Evolutionary conservation across 78 protist species (phyloP).

Genomic region (Dictyostelium capitatum): DNA sequence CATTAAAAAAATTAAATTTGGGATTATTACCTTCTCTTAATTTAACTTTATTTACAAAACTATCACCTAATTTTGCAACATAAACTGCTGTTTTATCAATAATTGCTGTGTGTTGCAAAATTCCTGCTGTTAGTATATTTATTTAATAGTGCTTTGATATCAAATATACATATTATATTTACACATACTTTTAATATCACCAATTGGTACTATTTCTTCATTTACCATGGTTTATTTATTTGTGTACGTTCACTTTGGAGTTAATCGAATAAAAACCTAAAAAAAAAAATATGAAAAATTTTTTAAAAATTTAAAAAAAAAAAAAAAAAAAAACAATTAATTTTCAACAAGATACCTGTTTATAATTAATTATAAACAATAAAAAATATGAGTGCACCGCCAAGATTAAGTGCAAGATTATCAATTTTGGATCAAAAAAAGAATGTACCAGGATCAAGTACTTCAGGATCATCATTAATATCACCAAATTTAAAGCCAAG

Average conservation of each 20-base stretch:
- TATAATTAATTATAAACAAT: not conserved
- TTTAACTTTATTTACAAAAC: constrained; percentile 58
- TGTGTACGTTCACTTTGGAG: not conserved
- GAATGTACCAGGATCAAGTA: not conserved
- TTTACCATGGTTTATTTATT: not conserved
- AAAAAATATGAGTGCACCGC: constrained; percentile 29
- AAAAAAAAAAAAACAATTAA: not conserved
- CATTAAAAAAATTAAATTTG: constrained; percentile 72
- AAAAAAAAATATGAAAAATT: not conserved
- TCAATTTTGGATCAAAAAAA: constrained; percentile 64
- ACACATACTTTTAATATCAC: constrained; percentile 5
- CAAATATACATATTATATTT: not conserved
- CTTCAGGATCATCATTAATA: not conserved
- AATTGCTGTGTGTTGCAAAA: constrained; percentile 31
- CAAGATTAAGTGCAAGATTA: constrained; percentile 73
- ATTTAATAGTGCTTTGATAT: not conserved
- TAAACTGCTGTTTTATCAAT: constrained; percentile 83
- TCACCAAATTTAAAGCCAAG: not conserved
- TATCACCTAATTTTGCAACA: constrained; percentile 82
- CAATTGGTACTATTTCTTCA: not conserved
- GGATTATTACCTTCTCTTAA: constrained; percentile 75
- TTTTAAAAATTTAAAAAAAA: not conserved
- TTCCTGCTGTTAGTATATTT: not conserved
- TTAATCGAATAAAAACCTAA: not conserved
- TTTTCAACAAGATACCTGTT: not conserved